phyloP scores from a whole-genome alignment of 495 filamentous ascomycete species.

The Penicillium coffeae region DNA sequence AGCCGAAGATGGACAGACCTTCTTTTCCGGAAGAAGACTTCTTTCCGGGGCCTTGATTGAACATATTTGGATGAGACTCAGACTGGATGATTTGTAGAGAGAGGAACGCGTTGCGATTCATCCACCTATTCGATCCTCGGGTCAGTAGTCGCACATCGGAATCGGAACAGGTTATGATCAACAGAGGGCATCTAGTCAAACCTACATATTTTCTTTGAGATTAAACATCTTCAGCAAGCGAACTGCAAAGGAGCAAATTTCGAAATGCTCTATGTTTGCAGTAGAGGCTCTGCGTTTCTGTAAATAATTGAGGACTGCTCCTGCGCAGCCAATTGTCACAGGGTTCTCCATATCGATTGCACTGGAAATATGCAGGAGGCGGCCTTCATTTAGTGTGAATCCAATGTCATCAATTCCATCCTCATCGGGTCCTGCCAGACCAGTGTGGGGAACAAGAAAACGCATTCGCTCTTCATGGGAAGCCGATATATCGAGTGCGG shows the following conservation, averaged over 20 bases:
- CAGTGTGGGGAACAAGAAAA: constrained; percentile 57
- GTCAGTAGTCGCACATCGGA: no score
- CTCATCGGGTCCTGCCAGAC: constrained; percentile 41
- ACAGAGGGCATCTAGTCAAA: no score
- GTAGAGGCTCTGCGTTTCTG: constrained; percentile 63
- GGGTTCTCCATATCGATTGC: constrained; percentile 76
- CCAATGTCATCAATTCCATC: constrained; percentile 44
- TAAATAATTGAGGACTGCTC: constrained; percentile 77
- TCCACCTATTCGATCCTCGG: constrained; percentile 49
- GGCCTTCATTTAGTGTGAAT: constrained; percentile 54
- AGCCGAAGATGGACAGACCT: constrained; percentile 81
- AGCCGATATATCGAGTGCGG: constrained; percentile 45
- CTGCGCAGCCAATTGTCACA: constrained; percentile 74
- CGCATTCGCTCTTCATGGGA: constrained; percentile 32
- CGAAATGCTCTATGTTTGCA: constrained; percentile 53
- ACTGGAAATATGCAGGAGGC: constrained; percentile 66
- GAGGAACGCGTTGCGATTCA: constrained; percentile 73
- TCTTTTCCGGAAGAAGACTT: constrained; percentile 74
- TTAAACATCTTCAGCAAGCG: constrained; percentile 72
- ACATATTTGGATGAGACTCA: constrained; percentile 79
- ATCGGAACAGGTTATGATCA: no score
- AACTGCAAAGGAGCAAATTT: constrained; percentile 52
- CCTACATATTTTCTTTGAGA: constrained; percentile 69
- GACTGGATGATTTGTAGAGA: constrained; percentile 84
- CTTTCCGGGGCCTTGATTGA: constrained; percentile 71